Conservation (phyloP, 306 rosid species). For the Rubus parviflorus region DNA sequence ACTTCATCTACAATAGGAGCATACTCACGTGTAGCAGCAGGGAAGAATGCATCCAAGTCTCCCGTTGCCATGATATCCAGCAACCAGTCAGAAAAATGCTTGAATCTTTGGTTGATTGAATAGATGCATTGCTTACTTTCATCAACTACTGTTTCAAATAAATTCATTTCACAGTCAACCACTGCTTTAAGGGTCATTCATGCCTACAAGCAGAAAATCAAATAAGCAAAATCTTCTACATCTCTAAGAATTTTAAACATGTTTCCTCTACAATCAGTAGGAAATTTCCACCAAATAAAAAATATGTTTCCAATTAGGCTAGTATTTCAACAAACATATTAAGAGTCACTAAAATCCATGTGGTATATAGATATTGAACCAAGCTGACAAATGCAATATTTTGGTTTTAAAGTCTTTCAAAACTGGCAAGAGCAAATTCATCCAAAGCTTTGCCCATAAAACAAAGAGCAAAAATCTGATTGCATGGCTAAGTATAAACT, state of each 20-base stretch:
- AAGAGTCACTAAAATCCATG: not conserved
- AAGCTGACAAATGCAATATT: not conserved
- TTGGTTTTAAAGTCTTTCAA: not conserved
- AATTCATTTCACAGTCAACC: slow-evolving; percentile 32
- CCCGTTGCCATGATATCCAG: slow-evolving; percentile 88
- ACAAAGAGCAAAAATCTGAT: not conserved
- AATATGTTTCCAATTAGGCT: not conserved
- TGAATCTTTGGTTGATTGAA: slow-evolving; percentile 73
- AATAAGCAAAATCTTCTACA: slow-evolving; percentile 9
- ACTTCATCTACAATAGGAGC: slow-evolving; percentile 86
- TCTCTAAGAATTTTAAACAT: not conserved
- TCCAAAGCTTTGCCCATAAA: not conserved
- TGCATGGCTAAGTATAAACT: not conserved
- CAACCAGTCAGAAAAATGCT: slow-evolving; percentile 89
- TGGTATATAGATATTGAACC: not conserved
- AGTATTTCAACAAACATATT: not conserved
- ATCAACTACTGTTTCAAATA: slow-evolving; percentile 46
- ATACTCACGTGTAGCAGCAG: slow-evolving; percentile 96
- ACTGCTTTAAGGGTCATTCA: slow-evolving; percentile 22
- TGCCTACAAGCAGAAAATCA: slow-evolving; percentile 24
- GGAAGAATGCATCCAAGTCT: slow-evolving; percentile 86
- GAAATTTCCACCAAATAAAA: not conserved
- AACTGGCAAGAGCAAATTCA: not conserved
- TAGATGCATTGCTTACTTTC: slow-evolving; percentile 61
- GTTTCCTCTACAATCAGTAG: not conserved